Conservation (phyloP, 768 basidiomycete species). For the Royoungia palumana region DNA sequence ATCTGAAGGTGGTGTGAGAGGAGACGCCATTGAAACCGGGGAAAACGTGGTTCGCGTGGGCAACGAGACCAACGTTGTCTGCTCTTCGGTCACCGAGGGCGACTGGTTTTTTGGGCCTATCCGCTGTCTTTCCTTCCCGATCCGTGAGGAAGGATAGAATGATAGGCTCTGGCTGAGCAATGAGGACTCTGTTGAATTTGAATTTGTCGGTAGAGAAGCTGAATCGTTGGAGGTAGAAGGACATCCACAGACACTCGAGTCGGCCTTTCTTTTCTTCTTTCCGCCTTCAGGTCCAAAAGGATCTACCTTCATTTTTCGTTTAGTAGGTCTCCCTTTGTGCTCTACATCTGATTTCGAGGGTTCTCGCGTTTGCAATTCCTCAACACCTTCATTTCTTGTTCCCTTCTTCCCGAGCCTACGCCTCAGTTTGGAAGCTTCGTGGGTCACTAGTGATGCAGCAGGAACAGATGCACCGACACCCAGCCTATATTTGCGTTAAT, state of each 20-base stretch:
- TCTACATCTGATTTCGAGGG: slow-evolving; percentile 43
- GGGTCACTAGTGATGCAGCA: slow-evolving; percentile 40
- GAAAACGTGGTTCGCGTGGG: slow-evolving; percentile 7
- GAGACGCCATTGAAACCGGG: not conserved
- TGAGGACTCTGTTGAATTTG: not conserved
- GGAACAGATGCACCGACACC: slow-evolving; percentile 72
- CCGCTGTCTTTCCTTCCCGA: slow-evolving; percentile 5
- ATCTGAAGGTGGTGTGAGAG: not conserved
- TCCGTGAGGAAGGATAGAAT: not conserved
- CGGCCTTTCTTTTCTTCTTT: slow-evolving; percentile 46
- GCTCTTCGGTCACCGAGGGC: not conserved
- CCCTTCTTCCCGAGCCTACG: slow-evolving; percentile 50
- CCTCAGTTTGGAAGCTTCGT: slow-evolving; percentile 62
- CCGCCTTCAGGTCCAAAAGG: slow-evolving; percentile 45
- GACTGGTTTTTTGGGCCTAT: not conserved
- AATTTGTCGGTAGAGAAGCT: not conserved
- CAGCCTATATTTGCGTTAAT: slow-evolving; percentile 42
- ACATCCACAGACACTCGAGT: not conserved
- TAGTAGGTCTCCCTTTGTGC: slow-evolving; percentile 53
- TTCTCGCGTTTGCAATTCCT: slow-evolving; percentile 27
- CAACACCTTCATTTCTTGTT: slow-evolving; percentile 46
- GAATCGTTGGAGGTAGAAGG: not conserved
- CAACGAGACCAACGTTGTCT: slow-evolving; percentile 1
- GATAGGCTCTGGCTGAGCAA: slow-evolving; percentile 12
- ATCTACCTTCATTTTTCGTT: slow-evolving; percentile 58